Evolutionary conservation across 208 protist species (phyloP).

Genomic region (Tetramitus jugosus): DNA sequence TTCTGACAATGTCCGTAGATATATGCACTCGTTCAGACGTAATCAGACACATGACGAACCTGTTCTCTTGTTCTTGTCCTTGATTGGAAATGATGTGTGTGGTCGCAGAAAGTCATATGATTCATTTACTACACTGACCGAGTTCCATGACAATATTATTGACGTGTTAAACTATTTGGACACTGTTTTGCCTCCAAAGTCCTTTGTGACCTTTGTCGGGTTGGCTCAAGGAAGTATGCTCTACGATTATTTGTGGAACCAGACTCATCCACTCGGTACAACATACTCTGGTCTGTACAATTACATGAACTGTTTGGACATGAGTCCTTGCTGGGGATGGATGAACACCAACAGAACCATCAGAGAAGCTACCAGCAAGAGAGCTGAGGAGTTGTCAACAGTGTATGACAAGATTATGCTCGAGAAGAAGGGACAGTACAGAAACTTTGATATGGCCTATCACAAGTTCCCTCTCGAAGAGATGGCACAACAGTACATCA

Average conservation of each 20-base stretch:
- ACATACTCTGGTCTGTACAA: constrained; percentile 53
- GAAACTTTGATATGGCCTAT: constrained; percentile 52
- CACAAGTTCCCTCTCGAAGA: constrained; percentile 41
- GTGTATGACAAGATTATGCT: constrained; percentile 38
- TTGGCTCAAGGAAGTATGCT: constrained; percentile 56
- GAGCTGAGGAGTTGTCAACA: too few relatives aligned
- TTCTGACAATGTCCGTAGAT: constrained; percentile 27
- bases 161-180: constrained; percentile 37
- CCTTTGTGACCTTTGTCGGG: constrained; percentile 40
- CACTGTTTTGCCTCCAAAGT: constrained; percentile 34
- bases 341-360: constrained; percentile 56
- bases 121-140: background rate
- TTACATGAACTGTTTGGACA: constrained; percentile 54
- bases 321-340: constrained; percentile 60
- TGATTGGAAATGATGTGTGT: constrained; percentile 60
- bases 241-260: constrained; percentile 49
- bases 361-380: constrained; percentile 28
- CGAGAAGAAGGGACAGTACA: constrained; percentile 39
- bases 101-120: background rate
- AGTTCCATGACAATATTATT: constrained; percentile 21
- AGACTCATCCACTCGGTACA: constrained; percentile 39
- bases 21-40: constrained; percentile 38
- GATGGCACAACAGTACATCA: constrained; percentile 28
- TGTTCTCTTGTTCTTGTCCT: constrained; percentile 43
- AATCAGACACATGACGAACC: constrained; percentile 45